Base-by-base conservation (phyloP, 495 filamentous ascomycete genomes). In the Platismatia glauca region DNA sequence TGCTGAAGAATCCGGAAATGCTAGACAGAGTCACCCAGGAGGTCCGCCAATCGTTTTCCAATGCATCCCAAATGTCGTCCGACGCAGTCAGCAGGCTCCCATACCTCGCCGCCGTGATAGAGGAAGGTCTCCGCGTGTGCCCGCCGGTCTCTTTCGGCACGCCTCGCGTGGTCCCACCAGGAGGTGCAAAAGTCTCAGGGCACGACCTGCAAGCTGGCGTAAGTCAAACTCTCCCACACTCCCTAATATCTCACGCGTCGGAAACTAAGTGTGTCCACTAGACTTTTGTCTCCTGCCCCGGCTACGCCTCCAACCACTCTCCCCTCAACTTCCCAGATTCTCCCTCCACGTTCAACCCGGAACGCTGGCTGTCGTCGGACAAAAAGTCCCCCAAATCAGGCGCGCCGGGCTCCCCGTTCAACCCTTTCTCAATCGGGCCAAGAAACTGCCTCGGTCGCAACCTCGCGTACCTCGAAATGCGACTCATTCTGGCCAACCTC, bases 71-170 rank as follows among this genome's bases (percentile, higher is more conserved):
- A 12, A 78, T 77, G 60, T 70, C 39, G 11, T 68, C 79, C 50
- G 55, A 67, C 1, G 67, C 71, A 5, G 44, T 78, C 2, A 67
- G 69, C 62, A 62, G 66, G 9, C 63, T 84, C 48, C 75, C 79
- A 24, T 82, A 81, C 57, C 74, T 79, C 37, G 71, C 74, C 13
- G 75, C 74, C 0, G 78, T 80, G 53, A 73, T 83, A 18, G 74
- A 77, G 29, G 82, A 84, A 69, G 76, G 76, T 0, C 71, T 84
- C 27, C 78, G 82, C 7, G 64, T 83, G n/a, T 79, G 77, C 58
- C 78, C 79, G 0, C 78, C 81, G 3, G 74, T 78, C 0, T 78
- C 78, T 11, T 77, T 74, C 34, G 68, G 64, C 3, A 76, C 81
- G 55, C 74, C 75, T 1, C 73, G 81, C 0, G 73, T 73, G 31